phyloP scores from a whole-genome alignment of 148 eudicot genomes.

The Arbutus unedo region DNA sequence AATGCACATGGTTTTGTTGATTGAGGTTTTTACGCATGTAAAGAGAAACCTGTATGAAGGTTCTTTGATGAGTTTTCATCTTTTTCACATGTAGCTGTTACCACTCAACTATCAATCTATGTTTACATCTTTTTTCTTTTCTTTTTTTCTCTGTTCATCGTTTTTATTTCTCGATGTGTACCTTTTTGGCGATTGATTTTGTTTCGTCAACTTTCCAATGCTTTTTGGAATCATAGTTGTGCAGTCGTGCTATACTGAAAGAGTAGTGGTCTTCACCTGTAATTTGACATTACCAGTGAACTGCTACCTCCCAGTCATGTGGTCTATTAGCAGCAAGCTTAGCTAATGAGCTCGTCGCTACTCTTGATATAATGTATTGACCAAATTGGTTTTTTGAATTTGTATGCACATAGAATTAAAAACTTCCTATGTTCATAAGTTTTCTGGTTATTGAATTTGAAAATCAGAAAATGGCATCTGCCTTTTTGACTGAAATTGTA shows the following conservation, averaged over 20 bases:
- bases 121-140: background rate
- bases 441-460: background rate
- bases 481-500: background rate
- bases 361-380: background rate
- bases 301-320: background rate
- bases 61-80: background rate
- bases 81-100: background rate
- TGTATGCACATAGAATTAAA: background rate
- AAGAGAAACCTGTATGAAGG: background rate
- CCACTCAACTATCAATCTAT: background rate
- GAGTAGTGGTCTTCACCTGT: background rate
- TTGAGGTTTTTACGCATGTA: background rate
- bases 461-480: background rate
- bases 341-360: background rate
- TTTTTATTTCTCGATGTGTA: background rate
- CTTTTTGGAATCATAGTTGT: background rate
- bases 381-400: background rate
- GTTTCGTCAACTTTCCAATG: background rate
- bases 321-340: background rate
- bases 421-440: background rate
- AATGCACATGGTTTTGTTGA: background rate
- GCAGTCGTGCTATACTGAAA: background rate
- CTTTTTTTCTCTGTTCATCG: background rate
- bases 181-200: constrained; percentile 2
- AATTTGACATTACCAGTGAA: background rate